Evolutionary conservation across 768 basidiomycete species (phyloP), one percentile per base, ranked within the genome.

Genomic region (Kwoniella mangroviensis): DNA sequence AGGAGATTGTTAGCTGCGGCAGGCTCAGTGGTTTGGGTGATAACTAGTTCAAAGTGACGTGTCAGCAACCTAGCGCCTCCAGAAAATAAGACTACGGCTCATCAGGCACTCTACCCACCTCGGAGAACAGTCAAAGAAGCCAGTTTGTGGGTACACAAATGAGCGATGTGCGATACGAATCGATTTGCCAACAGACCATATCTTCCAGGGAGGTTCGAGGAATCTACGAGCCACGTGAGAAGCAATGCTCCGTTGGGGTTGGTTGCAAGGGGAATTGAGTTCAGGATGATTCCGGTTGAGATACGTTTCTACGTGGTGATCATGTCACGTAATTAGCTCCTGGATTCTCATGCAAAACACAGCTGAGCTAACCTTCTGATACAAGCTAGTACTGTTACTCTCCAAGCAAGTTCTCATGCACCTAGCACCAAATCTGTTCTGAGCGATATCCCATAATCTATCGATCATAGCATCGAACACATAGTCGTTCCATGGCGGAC

Each of bases 381-480:
- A 93, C 68, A 91, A 73, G 24, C 88, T 93, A 54, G 96, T 91
- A 78, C 91, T 89, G 42, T 91, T 89, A 82, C 90, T 94, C 83
- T 98, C 97, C 21, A 98, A 87, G 82, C 95, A 97, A 12, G 97
- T 95, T 73, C 96, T 88, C 91, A 98, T 96, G 80, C 94, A 95
- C 59, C 97, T 90, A 56, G 97, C 97, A 64, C 97, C 97, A 78
- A 97, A 99, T 42, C 97, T 90, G 24, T 96, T 96, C 85, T 98
- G 96, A 0, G 94, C 96, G 63, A 99, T 87, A 85, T 98, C 97
- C 84, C 97, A 98, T 85, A 97, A 91, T 51, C 97, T 92, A 83
- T 98, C 96, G 56, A 92, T 90, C 86, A 98, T 98, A 34, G 93
- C 94, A 81, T 98, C 95, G 82, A 98, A 98, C 69, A 98, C 92